phyloP scores from a whole-genome alignment of 2,329 filamentous ascomycete genomes.

The Talaromyces sp. region DNA sequence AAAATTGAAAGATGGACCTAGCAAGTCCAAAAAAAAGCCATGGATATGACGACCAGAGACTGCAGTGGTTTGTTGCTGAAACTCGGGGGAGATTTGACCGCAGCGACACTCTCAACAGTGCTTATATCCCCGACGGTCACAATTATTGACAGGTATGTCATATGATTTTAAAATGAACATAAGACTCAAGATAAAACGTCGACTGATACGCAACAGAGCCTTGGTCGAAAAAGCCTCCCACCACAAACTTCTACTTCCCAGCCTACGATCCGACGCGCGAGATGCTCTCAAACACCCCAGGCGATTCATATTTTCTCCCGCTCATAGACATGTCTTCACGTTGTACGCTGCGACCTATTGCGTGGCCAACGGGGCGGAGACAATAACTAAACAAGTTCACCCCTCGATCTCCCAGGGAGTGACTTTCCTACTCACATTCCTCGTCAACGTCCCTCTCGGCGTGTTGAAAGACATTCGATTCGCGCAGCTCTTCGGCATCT shows the following conservation, averaged over 20 bases:
- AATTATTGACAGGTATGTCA: not conserved
- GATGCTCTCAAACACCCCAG: not conserved
- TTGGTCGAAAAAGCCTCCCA: not conserved
- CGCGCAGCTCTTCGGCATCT: constrained; percentile 67
- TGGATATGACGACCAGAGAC: not conserved
- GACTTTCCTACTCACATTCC: constrained; percentile 24
- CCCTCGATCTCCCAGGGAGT: not conserved
- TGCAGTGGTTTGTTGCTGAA: not conserved
- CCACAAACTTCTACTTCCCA: not conserved
- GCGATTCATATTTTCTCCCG: not conserved
- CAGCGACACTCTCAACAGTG: not conserved
- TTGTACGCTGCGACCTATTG: not conserved
- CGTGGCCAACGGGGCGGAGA: not conserved
- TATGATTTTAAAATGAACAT: not conserved
- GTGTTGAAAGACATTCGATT: constrained; percentile 27
- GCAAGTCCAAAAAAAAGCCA: not conserved
- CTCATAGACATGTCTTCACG: not conserved
- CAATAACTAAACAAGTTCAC: not conserved
- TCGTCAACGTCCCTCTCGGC: constrained; percentile 24
- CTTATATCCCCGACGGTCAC: not conserved
- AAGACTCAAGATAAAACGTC: not conserved
- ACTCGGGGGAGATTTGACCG: not conserved
- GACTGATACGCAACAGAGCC: constrained; percentile 15
- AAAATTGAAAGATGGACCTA: not conserved
- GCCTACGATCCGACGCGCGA: not conserved